phyloP scores from a whole-genome alignment of 2,329 filamentous ascomycete species.

The Hymenoscyphus scutula region DNA sequence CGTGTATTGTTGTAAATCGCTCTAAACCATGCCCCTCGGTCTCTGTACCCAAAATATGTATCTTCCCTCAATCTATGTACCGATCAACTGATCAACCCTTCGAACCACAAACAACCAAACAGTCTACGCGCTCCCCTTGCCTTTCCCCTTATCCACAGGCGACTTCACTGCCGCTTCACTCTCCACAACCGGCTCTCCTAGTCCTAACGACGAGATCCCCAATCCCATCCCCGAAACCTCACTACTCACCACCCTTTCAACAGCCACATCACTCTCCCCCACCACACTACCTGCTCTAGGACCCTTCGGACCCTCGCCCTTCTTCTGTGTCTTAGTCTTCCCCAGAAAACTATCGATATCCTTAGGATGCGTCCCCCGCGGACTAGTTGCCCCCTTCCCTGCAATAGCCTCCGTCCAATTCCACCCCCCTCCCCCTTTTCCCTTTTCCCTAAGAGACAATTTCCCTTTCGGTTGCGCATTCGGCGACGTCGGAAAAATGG shows the following conservation, averaged over 20 bases:
- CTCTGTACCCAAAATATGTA: neutral
- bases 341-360: constrained; percentile 30
- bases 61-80: neutral
- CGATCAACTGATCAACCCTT: no score
- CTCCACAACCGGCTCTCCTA: neutral
- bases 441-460: constrained; percentile 27
- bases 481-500: constrained; percentile 27
- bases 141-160: neutral
- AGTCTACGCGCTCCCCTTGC: neutral
- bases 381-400: constrained; percentile 39
- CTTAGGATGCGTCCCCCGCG: constrained; percentile 25
- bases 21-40: neutral
- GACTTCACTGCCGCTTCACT: neutral
- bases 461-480: constrained; percentile 21
- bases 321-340: constrained; percentile 3
- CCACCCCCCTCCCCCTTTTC: constrained; percentile 40
- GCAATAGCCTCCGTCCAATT: constrained; percentile 57
- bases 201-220: neutral
- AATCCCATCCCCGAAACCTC: constrained; percentile 6
- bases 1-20: neutral
- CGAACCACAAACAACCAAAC: neutral
- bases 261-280: constrained; percentile 12
- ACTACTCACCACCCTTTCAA: constrained; percentile 9
- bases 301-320: neutral
- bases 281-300: neutral